phyloP scores from a whole-genome alignment of 441 rosid species.

The Gossypium trilobum region DNA sequence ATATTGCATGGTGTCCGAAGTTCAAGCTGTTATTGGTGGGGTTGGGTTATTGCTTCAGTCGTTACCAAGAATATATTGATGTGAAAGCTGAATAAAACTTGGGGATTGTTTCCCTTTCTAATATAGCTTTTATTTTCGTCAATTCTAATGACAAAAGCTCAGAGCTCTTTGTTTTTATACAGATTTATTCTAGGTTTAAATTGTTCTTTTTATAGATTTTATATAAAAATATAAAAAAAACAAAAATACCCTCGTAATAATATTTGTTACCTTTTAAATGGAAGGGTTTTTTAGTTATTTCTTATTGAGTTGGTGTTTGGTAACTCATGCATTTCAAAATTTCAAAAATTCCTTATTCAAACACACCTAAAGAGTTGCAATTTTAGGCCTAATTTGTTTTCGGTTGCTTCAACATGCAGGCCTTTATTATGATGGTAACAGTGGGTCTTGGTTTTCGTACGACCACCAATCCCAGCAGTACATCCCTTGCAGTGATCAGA shows the following conservation, averaged over 20 bases:
- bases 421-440: conserved; percentile 81
- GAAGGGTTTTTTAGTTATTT: no score
- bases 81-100: background rate
- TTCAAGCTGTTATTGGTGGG: background rate
- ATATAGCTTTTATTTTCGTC: background rate
- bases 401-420: conserved; percentile 42
- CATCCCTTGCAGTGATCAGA: conserved; percentile 61
- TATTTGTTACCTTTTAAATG: no score
- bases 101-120: background rate
- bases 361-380: background rate
- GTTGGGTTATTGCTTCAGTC: background rate
- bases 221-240: no score
- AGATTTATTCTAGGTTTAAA: no score
- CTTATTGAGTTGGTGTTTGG: no score
- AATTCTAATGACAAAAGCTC: background rate
- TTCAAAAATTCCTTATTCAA: background rate
- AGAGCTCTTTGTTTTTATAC: no score
- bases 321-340: background rate
- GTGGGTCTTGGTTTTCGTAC: conserved; percentile 74
- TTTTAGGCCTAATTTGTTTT: background rate
- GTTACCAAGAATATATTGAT: background rate
- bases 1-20: background rate
- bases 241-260: no score
- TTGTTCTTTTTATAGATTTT: no score
- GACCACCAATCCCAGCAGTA: conserved; percentile 75